Evolutionary conservation across 805 yeast genomes (phyloP).

Genomic region (Blastobotrys terrestris): DNA sequence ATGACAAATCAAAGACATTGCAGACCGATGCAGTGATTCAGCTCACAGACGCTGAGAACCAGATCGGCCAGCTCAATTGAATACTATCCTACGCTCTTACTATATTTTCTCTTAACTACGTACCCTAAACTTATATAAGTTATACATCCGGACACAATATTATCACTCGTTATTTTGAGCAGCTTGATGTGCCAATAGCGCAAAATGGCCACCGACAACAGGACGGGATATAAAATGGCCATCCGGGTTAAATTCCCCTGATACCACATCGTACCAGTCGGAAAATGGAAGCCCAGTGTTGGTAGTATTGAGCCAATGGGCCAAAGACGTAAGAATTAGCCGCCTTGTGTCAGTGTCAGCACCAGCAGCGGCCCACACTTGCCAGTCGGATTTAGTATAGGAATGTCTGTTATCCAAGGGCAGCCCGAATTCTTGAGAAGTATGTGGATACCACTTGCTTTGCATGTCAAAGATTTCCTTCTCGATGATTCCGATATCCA

Average conservation of each 20-base stretch:
- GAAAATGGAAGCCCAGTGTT: not conserved
- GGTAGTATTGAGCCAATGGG: not conserved
- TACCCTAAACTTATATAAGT: too few species aligned
- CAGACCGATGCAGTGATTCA: too few species aligned
- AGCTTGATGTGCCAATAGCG: not conserved
- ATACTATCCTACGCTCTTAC: too few species aligned
- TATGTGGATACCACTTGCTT: not conserved
- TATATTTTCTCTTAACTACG: too few species aligned
- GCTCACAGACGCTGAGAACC: too few species aligned
- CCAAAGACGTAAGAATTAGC: not conserved
- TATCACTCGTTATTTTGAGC: not conserved
- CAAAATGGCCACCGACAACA: constrained; percentile 1
- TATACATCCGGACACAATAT: too few species aligned
- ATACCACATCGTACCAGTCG: constrained; percentile 1
- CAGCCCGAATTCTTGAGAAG: not conserved
- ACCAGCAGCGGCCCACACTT: not conserved
- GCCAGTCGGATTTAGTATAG: constrained; percentile 5
- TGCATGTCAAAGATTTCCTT: not conserved
- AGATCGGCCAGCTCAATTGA: too few species aligned
- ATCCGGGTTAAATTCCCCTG: not conserved
- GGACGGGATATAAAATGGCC: not conserved
- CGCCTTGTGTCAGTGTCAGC: not conserved
- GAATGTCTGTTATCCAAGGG: constrained; percentile 1
- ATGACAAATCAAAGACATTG: too few species aligned
- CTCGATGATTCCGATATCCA: not conserved